Percentiles rank a stretch among this genome's conserved stretches.
phyloP scores from a whole-genome alignment of 1,139 yeast species.

The Ogataea hybrid region DNA sequence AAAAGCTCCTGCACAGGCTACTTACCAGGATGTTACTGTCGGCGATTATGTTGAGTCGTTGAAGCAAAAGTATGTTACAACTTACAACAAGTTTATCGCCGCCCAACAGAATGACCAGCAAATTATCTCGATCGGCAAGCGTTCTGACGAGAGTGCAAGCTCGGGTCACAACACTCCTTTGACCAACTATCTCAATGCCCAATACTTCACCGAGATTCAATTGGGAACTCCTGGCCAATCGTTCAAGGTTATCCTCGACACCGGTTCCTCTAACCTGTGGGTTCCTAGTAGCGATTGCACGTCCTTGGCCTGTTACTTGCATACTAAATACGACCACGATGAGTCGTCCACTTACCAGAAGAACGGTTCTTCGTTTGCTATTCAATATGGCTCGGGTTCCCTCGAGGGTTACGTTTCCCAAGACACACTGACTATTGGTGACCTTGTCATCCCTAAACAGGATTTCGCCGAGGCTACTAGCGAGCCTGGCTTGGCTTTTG shows the following conservation, averaged over 20 bases:
- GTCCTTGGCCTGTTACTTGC: constrained; percentile 93
- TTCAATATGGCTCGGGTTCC: constrained; percentile 90
- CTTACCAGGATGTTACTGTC: constrained; percentile 57
- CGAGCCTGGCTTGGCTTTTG: constrained; percentile 97
- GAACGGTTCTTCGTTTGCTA: constrained; percentile 81
- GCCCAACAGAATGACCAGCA: background rate
- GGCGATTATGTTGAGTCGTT: constrained; percentile 66
- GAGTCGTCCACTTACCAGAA: constrained; percentile 76
- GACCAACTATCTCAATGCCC: constrained; percentile 91
- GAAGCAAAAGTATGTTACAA: constrained; percentile 66
- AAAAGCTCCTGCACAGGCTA: constrained; percentile 61
- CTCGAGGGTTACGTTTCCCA: constrained; percentile 89
- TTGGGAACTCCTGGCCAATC: constrained; percentile 92
- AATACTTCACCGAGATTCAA: constrained; percentile 85
- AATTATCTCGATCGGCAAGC: constrained; percentile 2
- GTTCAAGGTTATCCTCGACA: constrained; percentile 88
- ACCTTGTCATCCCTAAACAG: constrained; percentile 78
- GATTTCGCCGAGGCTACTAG: constrained; percentile 95
- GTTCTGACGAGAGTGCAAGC: constrained; percentile 29
- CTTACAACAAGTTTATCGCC: constrained; percentile 41
- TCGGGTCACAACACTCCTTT: constrained; percentile 71
- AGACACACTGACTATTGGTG: constrained; percentile 79
- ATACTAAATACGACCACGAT: constrained; percentile 82
- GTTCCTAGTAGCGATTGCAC: constrained; percentile 87
- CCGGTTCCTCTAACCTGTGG: constrained; percentile 97